Evolutionary conservation across 2,329 filamentous ascomycete genomes (phyloP).

Genomic region (Neofusicoccum parvum): DNA sequence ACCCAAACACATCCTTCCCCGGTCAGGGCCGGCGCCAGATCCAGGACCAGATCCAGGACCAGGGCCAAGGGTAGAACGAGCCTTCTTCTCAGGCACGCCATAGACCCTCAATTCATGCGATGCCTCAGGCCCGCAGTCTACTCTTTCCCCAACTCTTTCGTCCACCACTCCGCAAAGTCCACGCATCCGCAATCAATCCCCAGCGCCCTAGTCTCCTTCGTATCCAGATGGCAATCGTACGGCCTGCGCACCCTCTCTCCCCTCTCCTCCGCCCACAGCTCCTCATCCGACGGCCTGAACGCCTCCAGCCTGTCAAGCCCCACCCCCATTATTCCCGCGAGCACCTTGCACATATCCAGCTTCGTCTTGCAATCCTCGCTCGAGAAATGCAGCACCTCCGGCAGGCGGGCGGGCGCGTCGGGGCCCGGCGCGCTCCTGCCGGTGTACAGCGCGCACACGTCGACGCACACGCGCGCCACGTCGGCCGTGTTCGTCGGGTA

Average conservation of each 20-base stretch:
- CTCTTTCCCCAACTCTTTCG: slow-evolving; percentile 8
- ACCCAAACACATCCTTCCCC: neutral
- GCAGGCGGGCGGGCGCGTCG: slow-evolving; percentile 55
- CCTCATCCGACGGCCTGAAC: slow-evolving; percentile 62
- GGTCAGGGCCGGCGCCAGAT: neutral
- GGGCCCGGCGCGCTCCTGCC: slow-evolving; percentile 21
- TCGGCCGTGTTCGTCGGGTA: slow-evolving; percentile 91
- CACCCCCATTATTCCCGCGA: slow-evolving; percentile 79
- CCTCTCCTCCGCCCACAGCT: slow-evolving; percentile 66
- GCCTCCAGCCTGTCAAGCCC: slow-evolving; percentile 62
- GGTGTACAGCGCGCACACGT: slow-evolving; percentile 69
- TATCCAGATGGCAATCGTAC: slow-evolving; percentile 87
- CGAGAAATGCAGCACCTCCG: slow-evolving; percentile 77
- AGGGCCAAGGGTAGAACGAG: neutral
- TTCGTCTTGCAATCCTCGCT: slow-evolving; percentile 87
- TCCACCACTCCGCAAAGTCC: slow-evolving; percentile 82
- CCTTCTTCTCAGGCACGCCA: neutral
- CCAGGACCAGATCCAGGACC: neutral
- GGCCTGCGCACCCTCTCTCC: slow-evolving; percentile 66
- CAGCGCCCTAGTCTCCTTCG: slow-evolving; percentile 68
- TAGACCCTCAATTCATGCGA: neutral
- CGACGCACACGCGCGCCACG: slow-evolving; percentile 75
- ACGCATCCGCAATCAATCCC: slow-evolving; percentile 74
- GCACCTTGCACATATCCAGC: slow-evolving; percentile 79
- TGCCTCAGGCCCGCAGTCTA: neutral